These are phyloP conservation scores for Nephelium lappaceum DNA, from an alignment of 345 rosid genomes.

Conservation along the genomic window DNA sequence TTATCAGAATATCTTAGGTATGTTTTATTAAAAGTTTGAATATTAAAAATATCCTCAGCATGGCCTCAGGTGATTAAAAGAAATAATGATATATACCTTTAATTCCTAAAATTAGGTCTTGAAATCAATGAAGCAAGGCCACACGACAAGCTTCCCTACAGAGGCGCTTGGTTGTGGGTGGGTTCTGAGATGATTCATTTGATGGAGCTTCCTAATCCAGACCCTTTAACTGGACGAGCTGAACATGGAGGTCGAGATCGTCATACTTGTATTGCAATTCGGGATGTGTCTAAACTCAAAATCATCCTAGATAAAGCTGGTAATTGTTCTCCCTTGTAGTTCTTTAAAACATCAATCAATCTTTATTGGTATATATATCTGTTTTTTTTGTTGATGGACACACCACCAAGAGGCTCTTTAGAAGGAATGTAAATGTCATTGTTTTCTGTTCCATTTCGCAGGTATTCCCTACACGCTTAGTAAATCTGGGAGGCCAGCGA, in stretches of 20 bases:
- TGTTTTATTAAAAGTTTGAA: neutral
- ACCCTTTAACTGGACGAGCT: constrained; percentile 88
- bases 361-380: neutral
- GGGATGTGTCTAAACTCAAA: constrained; percentile 76
- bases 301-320: constrained; percentile 76
- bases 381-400: neutral
- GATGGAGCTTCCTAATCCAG: constrained; percentile 99
- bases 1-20: constrained; percentile 79
- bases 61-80: neutral
- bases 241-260: constrained; percentile 95
- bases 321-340: constrained; percentile 26
- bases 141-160: constrained; percentile 84
- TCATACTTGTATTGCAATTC: constrained; percentile 84
- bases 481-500: constrained; percentile 87
- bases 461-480: constrained; percentile 82
- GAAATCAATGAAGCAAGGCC: constrained; percentile 96
- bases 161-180: constrained; percentile 97
- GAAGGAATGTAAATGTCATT: neutral
- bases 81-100: constrained; percentile 10
- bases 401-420: neutral
- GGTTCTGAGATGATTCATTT: constrained; percentile 98
- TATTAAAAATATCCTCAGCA: neutral
- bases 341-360: neutral
- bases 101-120: constrained; percentile 49
- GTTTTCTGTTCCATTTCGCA: constrained; percentile 28